These are phyloP conservation scores for Penicillium decumbens DNA, from an alignment of 2,329 filamentous ascomycete genomes.

Conservation along the genomic window DNA sequence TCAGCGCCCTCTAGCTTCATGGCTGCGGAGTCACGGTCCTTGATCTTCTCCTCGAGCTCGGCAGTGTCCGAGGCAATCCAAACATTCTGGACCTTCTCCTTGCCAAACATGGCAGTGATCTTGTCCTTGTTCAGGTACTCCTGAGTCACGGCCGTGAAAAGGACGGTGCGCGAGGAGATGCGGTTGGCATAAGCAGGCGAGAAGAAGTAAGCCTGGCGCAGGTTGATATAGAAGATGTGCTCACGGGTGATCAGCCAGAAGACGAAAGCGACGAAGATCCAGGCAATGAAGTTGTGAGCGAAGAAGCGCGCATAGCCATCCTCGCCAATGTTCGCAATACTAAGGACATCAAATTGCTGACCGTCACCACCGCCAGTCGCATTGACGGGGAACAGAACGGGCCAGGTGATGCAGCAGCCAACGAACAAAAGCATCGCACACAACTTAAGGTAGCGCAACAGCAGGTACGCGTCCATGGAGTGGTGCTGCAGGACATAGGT, in stretches of 20 bases:
- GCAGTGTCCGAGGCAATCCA: slow-evolving; percentile 78
- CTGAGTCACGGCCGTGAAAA: slow-evolving; percentile 79
- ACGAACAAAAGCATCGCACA: slow-evolving; percentile 73
- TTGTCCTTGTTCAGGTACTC: slow-evolving; percentile 72
- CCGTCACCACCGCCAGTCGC: slow-evolving; percentile 67
- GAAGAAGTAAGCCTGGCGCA: slow-evolving; percentile 86
- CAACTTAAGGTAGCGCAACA: slow-evolving; percentile 81
- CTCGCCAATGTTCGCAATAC: slow-evolving; percentile 67
- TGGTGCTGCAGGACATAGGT: slow-evolving; percentile 82
- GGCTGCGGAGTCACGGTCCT: slow-evolving; percentile 73
- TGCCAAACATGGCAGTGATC: slow-evolving; percentile 73
- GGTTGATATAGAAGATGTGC: slow-evolving; percentile 83
- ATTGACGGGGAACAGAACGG: slow-evolving; percentile 83
- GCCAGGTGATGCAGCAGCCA: slow-evolving; percentile 80
- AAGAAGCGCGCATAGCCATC: slow-evolving; percentile 63
- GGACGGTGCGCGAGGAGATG: slow-evolving; percentile 82
- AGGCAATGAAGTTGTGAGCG: slow-evolving; percentile 74
- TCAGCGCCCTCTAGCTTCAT: slow-evolving; percentile 82
- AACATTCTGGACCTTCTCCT: slow-evolving; percentile 69
- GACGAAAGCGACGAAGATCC: slow-evolving; percentile 81
- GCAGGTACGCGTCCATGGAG: slow-evolving; percentile 86
- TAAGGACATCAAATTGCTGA: slow-evolving; percentile 68
- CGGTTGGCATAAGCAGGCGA: slow-evolving; percentile 79
- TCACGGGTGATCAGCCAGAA: slow-evolving; percentile 85
- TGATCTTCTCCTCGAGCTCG: slow-evolving; percentile 73